Evolutionary conservation across 1,139 yeast species (phyloP), one percentile per base, ranked within the genome.

Genomic region (Saccharomyces hybrid): DNA sequence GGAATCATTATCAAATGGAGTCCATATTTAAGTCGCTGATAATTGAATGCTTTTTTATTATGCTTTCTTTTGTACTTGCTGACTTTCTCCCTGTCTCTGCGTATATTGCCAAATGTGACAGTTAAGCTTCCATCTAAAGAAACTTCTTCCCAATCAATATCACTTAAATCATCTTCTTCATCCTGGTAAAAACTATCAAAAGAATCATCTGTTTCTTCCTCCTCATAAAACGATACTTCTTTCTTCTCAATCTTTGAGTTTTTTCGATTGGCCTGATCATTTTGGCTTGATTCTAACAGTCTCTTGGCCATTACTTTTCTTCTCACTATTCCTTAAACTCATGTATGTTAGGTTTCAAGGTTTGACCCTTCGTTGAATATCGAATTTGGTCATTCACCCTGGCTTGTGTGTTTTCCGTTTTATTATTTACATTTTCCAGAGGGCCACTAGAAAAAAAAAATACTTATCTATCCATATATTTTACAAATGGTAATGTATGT

Each of bases 141-240:
- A 7, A 63, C 61, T 26, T 63, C 67, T 53, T 63, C 68, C 68
- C 68, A 64, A 29, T 61, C 61, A 7, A 53, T 46, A 16, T 48
- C 51, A 6, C 49, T 54, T 5, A 56, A 59, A 31, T 51, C 50
- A 13, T 46, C 49, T 14, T 16, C 38, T 9, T 41, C 48, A 52
- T 13, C 32, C 8, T 19, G 28, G 28, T 46, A 26, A 9, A 25
- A 47, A 3, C 41, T 46, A 47, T 34, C 13, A 2, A 13, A 46
- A 6, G 19, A 46, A 50, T 16, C 44, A 38, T 29, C 28, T 47
- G 13, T 44, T 13, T 34, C 23, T 16, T 29, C 16, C 16, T 25
- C 44, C 29, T 49, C 47, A 14, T 42, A 48, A 9, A 52, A 49
- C 9, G 46, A 28, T 16, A 25, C 29, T 7, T 49, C 49, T 28